A percentile compares a stretch with the other conserved stretches of the same genome.
Evolutionary conservation across 371 early-diverging fungal species (phyloP).

Genomic region (Mortierella sp.): DNA sequence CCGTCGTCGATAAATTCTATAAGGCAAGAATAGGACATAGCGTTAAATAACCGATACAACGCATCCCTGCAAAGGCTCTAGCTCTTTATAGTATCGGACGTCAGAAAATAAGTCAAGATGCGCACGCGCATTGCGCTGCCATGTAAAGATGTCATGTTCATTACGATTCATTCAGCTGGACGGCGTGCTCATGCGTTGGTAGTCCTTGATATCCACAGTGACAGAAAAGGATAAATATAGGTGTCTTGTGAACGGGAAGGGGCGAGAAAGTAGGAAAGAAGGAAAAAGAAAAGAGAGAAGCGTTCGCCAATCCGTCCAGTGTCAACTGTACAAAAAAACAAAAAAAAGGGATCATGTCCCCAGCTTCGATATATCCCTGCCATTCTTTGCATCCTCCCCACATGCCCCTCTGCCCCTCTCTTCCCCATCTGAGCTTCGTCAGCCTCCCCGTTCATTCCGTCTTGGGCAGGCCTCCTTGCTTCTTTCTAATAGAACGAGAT

Average conservation of each 20-base stretch:
- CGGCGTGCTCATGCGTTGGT: not conserved
- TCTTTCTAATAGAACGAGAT: not conserved
- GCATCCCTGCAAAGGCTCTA: too few relatives aligned
- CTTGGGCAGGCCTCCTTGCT: slow-evolving; percentile 1
- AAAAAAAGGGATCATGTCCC: not conserved
- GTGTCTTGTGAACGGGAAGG: not conserved
- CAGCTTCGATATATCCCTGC: slow-evolving; percentile 4
- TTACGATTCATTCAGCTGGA: slow-evolving; percentile 1
- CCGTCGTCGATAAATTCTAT: slow-evolving; percentile 26
- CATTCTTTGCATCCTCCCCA: slow-evolving; percentile 4
- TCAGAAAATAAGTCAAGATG: not conserved
- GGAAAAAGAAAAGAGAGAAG: not conserved
- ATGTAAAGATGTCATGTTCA: not conserved
- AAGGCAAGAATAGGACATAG: not conserved
- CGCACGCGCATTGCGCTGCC: not conserved
- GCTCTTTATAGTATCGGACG: not conserved
- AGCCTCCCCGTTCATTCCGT: not conserved
- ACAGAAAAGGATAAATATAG: too few relatives aligned
- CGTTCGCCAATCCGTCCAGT: not conserved
- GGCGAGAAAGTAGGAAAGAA: not conserved
- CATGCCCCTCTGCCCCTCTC: not conserved
- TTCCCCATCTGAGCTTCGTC: not conserved
- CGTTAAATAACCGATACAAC: not conserved
- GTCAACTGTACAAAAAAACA: not conserved
- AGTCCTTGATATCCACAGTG: not conserved